Conservation (phyloP, 768 basidiomycete genomes). For the Inosperma sp. region DNA sequence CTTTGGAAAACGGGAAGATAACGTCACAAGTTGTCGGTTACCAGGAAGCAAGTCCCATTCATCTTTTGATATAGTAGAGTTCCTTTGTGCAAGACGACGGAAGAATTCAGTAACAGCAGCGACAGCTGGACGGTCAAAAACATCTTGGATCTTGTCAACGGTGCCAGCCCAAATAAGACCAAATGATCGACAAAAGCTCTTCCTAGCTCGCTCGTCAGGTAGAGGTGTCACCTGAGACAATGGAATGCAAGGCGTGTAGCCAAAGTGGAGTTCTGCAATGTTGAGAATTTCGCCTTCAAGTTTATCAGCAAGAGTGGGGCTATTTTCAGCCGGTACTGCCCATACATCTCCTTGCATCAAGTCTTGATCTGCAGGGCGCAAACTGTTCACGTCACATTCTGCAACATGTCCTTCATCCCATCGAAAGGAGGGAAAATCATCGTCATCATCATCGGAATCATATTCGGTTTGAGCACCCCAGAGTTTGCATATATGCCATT, state of each 20-base stretch:
- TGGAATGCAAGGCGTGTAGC: constrained; percentile 1
- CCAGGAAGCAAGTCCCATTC: constrained; percentile 4
- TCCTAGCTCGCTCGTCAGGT: background rate
- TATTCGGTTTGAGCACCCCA: background rate
- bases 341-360: background rate
- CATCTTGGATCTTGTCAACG: background rate
- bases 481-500: constrained; percentile 9
- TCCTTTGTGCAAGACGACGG: background rate
- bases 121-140: background rate
- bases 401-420: background rate
- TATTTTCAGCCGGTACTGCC: background rate
- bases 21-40: background rate
- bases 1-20: background rate
- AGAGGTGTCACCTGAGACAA: background rate
- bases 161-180: background rate
- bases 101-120: background rate
- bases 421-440: background rate
- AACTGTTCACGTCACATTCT: background rate
- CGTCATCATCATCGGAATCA: background rate
- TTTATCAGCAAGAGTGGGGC: background rate
- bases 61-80: background rate
- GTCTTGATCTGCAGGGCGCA: background rate
- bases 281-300: constrained; percentile 1
- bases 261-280: background rate
- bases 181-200: constrained; percentile 2